Evolutionary conservation across 2,329 filamentous ascomycete genomes (phyloP).

Genomic region (Sclerotinia spermophila): DNA sequence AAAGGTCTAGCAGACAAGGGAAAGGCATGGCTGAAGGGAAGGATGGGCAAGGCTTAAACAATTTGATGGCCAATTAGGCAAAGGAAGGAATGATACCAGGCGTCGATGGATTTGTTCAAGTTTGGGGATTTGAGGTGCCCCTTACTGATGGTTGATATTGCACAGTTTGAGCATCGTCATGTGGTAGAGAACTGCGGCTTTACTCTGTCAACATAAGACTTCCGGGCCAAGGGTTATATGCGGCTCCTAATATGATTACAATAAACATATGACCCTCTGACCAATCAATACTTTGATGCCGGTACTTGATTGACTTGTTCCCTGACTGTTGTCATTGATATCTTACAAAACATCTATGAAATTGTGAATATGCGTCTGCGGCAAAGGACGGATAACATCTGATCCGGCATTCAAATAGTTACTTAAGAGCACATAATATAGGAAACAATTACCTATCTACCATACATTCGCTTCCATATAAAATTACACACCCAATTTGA

Average conservation of each 20-base stretch:
- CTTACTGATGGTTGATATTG: background rate
- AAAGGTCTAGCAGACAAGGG: conserved; percentile 49
- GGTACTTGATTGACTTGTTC: background rate
- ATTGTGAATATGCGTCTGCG: background rate
- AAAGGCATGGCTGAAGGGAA: conserved; percentile 43
- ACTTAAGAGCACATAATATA: background rate
- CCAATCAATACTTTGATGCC: conserved; percentile 2
- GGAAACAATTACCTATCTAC: background rate
- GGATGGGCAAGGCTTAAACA: conserved; percentile 6
- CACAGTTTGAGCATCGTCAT: background rate
- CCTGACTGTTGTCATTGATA: background rate
- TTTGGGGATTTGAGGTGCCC: background rate
- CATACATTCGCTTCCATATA: background rate
- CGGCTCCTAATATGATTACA: background rate
- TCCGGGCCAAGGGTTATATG: background rate
- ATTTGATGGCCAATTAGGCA: background rate
- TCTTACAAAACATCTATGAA: background rate
- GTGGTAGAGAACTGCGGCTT: background rate
- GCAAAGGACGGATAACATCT: background rate
- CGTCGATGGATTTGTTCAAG: conserved; percentile 6
- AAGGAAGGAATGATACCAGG: conserved; percentile 2
- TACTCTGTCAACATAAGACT: background rate
- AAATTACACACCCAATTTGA: background rate
- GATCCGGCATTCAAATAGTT: background rate
- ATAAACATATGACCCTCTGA: background rate